These are phyloP conservation scores for Pichia sp. DNA, from an alignment of 1,139 yeast genomes.

Conservation along the genomic window DNA sequence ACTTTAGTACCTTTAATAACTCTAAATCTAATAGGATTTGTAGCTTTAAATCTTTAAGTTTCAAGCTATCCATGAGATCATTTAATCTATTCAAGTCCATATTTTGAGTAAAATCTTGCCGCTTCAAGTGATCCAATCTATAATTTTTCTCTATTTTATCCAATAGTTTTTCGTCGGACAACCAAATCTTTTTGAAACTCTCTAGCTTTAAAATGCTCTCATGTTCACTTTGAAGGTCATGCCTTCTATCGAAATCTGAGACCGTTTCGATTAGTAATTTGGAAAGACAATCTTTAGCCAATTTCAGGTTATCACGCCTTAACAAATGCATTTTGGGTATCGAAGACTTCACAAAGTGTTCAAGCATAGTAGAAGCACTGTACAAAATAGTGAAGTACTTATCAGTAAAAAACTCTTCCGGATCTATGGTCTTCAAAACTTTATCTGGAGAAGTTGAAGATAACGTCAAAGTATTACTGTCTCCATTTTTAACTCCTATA, in stretches of 20 bases:
- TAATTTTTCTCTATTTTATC: constrained; percentile 16
- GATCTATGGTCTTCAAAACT: constrained; percentile 21
- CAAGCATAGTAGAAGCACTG: constrained; percentile 19
- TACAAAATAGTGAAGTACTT: constrained; percentile 21
- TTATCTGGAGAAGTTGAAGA: constrained; percentile 3
- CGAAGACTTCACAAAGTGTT: constrained; percentile 29
- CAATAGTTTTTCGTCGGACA: constrained; percentile 9
- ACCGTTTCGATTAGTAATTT: constrained; percentile 21
- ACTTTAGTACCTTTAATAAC: constrained; percentile 20
- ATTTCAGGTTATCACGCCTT: constrained; percentile 21
- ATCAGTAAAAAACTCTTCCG: constrained; percentile 25
- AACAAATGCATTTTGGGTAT: constrained; percentile 27
- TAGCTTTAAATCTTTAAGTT: constrained; percentile 27
- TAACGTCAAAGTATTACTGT: not conserved
- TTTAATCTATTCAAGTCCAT: constrained; percentile 1
- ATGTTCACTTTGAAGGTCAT: constrained; percentile 8
- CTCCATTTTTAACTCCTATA: not conserved
- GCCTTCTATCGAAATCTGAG: constrained; percentile 23
- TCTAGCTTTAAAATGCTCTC: not conserved
- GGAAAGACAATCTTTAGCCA: constrained; percentile 21
- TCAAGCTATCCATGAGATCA: constrained; percentile 16
- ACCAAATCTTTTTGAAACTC: constrained; percentile 7
- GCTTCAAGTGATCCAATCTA: constrained; percentile 12
- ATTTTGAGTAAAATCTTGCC: not conserved
- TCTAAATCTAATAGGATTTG: constrained; percentile 29